phyloP scores from a whole-genome alignment of 176 grass and related monocot species.

The Ensete glaucum region DNA sequence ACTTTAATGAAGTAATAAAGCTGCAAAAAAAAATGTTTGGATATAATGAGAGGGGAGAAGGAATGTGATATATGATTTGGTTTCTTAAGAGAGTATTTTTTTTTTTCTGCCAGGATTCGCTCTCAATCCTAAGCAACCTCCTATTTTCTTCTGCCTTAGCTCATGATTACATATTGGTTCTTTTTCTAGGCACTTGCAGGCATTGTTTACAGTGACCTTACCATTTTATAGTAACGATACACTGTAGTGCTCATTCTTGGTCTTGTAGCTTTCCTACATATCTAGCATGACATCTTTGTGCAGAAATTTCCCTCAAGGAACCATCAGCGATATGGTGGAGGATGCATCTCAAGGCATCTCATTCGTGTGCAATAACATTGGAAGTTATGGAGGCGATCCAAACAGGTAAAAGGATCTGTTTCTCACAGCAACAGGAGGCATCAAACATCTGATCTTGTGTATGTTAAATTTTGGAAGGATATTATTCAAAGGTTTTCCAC shows the following conservation, averaged over 20 bases:
- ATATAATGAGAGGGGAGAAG: background rate
- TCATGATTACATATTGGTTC: background rate
- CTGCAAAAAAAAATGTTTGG: background rate
- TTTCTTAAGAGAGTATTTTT: too few relatives aligned
- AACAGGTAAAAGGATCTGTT: conserved; percentile 40
- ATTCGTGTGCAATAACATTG: conserved; percentile 81
- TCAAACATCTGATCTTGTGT: background rate
- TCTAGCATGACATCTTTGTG: conserved; percentile 5
- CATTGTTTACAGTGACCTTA: background rate
- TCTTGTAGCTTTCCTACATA: background rate
- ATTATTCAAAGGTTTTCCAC: background rate
- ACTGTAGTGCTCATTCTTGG: background rate
- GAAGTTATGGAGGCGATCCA: conserved; percentile 80
- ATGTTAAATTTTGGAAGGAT: background rate
- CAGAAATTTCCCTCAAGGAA: conserved; percentile 98
- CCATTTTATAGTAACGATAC: background rate
- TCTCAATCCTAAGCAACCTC: background rate
- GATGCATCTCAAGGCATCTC: conserved; percentile 74
- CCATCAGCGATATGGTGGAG: conserved; percentile 81
- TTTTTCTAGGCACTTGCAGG: background rate
- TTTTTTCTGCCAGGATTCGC: background rate
- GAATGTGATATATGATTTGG: background rate
- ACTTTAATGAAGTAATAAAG: background rate
- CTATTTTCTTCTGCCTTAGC: background rate
- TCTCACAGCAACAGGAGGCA: background rate